Conservation (phyloP, 2,329 filamentous ascomycete species). For the Tolypocladium ovalisporum region DNA sequence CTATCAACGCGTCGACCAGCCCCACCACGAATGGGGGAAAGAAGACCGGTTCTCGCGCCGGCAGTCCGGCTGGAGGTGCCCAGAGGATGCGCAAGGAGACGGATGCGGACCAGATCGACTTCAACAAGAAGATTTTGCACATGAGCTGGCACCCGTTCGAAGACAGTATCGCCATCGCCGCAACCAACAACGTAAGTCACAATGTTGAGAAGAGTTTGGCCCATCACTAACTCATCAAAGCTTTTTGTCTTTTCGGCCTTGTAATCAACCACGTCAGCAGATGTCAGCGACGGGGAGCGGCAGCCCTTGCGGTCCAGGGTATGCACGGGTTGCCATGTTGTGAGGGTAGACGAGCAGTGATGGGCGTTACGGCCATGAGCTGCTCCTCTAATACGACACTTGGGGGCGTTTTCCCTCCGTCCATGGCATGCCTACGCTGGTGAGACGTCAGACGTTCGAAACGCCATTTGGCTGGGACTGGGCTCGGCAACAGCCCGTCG, state of each 20-base stretch:
- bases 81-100: constrained; percentile 98
- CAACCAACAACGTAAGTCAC: constrained; percentile 88
- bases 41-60: constrained; percentile 80
- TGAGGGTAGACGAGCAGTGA: not conserved
- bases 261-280: constrained; percentile 24
- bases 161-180: constrained; percentile 98
- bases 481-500: not conserved
- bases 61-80: constrained; percentile 67
- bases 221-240: constrained; percentile 29
- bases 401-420: not conserved
- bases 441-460: not conserved
- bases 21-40: constrained; percentile 66
- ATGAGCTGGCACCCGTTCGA: constrained; percentile 99
- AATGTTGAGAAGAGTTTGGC: not conserved
- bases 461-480: not conserved
- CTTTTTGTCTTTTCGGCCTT: constrained; percentile 72
- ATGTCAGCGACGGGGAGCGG: not conserved
- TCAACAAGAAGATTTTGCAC: constrained; percentile 99
- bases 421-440: not conserved
- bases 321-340: not conserved
- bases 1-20: constrained; percentile 76
- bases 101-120: constrained; percentile 97
- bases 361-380: not conserved
- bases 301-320: not conserved
- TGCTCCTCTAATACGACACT: not conserved